Percentiles rank a stretch among this genome's conserved stretches.
Conservation (phyloP, 805 yeast genomes). For the Maudiozyma pseudohumilis region DNA sequence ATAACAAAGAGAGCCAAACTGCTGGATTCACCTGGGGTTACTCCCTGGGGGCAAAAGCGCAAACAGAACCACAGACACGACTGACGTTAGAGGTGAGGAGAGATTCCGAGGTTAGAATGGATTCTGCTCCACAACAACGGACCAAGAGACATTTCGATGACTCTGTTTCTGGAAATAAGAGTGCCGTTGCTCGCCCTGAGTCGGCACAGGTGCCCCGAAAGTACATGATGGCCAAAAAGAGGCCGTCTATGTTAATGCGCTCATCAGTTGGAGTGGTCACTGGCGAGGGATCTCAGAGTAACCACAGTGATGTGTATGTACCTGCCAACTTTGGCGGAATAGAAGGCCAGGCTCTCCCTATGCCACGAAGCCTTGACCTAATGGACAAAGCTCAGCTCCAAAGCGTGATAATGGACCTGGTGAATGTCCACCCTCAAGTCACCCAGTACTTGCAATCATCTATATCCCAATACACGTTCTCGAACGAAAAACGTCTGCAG, state of each 20-base stretch:
- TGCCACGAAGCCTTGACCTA: conserved; percentile 26
- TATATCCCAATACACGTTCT: conserved; percentile 9
- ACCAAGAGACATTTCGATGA: too few relatives aligned
- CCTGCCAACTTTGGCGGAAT: conserved; percentile 7
- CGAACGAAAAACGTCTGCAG: conserved; percentile 16
- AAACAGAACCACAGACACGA: too few relatives aligned
- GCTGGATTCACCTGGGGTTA: too few relatives aligned
- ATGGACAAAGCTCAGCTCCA: conserved; percentile 25
- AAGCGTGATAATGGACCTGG: conserved; percentile 10
- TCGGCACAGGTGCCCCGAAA: neutral
- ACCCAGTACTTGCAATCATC: conserved; percentile 13
- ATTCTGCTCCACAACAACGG: too few relatives aligned
- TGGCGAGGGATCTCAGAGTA: too few relatives aligned
- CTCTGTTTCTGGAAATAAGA: too few relatives aligned
- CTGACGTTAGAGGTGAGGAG: too few relatives aligned
- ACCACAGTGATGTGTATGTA: neutral
- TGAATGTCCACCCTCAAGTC: conserved; percentile 18
- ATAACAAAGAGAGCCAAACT: too few relatives aligned
- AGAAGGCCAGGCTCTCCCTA: conserved; percentile 25
- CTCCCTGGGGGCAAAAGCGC: too few relatives aligned
- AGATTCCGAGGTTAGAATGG: too few relatives aligned
- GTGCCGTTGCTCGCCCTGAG: neutral
- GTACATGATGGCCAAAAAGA: conserved; percentile 11
- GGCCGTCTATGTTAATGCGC: too few relatives aligned
- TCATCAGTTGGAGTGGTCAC: too few relatives aligned